These are phyloP conservation scores for Cutaneotrichosporon arboriforme DNA, from an alignment of 1,284 basidiomycete genomes.

Conservation along the genomic window DNA sequence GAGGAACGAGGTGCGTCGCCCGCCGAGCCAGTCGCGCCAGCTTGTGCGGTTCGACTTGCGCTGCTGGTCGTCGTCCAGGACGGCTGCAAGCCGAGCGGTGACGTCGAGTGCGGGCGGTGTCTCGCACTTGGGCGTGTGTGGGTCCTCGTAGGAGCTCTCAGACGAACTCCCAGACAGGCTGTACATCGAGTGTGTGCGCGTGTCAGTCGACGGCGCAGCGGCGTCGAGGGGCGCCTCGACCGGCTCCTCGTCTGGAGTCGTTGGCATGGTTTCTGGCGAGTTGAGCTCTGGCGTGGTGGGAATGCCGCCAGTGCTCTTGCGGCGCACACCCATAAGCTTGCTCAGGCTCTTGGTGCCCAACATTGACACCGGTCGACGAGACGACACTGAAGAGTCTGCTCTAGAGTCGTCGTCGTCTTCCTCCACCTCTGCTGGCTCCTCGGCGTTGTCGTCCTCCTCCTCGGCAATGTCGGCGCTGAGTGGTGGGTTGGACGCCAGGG, in stretches of 20 bases:
- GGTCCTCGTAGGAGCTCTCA: conserved; percentile 28
- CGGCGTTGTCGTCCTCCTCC: not conserved
- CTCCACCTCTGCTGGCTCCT: not conserved
- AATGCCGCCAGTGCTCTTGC: not conserved
- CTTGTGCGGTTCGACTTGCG: conserved; percentile 1
- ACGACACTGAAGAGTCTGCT: not conserved
- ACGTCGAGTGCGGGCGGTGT: conserved; percentile 14
- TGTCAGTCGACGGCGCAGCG: no score
- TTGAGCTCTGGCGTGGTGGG: not conserved
- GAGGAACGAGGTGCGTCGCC: conserved; percentile 13
- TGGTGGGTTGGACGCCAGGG: conserved; percentile 25
- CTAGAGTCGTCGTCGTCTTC: not conserved
- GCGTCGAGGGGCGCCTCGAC: not conserved
- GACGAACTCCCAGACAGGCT: conserved; percentile 27
- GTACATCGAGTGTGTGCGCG: conserved; percentile 17
- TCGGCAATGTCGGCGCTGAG: conserved; percentile 17
- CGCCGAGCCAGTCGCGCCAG: conserved; percentile 19
- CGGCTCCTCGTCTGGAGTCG: conserved; percentile 2
- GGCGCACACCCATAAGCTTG: not conserved
- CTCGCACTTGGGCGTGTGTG: conserved; percentile 30
- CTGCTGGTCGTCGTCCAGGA: conserved; percentile 4
- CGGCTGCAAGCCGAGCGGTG: conserved; percentile 11
- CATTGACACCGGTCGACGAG: not conserved
- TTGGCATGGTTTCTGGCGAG: conserved; percentile 1
- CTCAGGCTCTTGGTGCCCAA: conserved; percentile 3